Evolutionary conservation across 2,329 filamentous ascomycete species (phyloP), one percentile per base, ranked within the genome.

Genomic region (Xylaria sp.): DNA sequence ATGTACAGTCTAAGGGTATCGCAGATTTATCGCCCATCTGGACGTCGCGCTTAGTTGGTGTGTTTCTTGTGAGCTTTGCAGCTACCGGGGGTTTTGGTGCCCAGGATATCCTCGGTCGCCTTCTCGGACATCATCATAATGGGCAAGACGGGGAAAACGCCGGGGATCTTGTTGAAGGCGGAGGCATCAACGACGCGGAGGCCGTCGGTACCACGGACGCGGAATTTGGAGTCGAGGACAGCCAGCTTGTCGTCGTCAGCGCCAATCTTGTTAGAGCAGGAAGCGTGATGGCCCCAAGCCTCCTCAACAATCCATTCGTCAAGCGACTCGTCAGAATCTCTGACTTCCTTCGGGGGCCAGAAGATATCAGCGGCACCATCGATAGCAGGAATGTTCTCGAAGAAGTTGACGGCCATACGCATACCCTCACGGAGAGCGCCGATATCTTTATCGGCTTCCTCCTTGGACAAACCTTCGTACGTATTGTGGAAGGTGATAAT

Each of bases 401-500:
- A 77, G 37, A 85, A 83, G 8, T 83, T 78, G 3, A 88, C 84
- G 0, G 84, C 81, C 8, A 88, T 83, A 65, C 83, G 75, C 58
- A 91, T 79, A 1, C 84, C 87, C 74, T 92, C 89, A 39, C 82
- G 81, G 15, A 89, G 72, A 0, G 88, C 87, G 56, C 88, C 85
- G 9, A 87, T 75, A 56, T 88, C 84, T 39, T 83, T 80, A 0
- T 79, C 79, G 3, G 82, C 80, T 7, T 86, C 85, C 25, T 84
- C 81, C 23, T 76, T 80, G 23, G 66, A 50, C 60, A 65, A 46
- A 13, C 87, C 86, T 0, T 83, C 82, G 61, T 85, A 83, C 78
- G 88, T 90, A 78, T 85, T 90, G 78, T 89, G 87, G 81, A 90
- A 91, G 59, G 82, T 81, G 72, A 93, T 91, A 6, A 86, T 78